Base-by-base conservation (phyloP, 1,284 basidiomycete species). In the Sporisorium iseilematis-ciliati region DNA sequence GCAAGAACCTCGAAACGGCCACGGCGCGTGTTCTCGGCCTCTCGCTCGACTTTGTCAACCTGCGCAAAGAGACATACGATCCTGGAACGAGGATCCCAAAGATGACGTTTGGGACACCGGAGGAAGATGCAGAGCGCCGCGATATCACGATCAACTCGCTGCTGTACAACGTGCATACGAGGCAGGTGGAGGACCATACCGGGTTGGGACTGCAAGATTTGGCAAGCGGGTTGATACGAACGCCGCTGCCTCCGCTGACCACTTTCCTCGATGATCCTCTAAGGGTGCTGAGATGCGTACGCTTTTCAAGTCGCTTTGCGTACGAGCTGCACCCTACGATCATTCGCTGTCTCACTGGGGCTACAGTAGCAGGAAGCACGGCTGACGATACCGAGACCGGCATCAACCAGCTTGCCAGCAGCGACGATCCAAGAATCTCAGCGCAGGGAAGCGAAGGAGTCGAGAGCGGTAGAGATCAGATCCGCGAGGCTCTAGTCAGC, bases 1-100 rank as follows among this genome's bases (percentile, higher is more conserved):
- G 93, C 60, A 99, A 99, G 86, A 97, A 98, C 86, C 89, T 99
- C 38, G 96, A 99, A 86, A 98, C 97, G 0, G 96, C 95, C 0
- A 92, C 92, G n/a, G 92, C 94, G 33, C 90, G 89, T 33, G 88
- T 99, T 26, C 88, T 94, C 53, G 95, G 90, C 3, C 87, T 93
- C 50, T 93, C 95, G 65, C 88, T 99, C 57, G 97, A 99, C 86
- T 92, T 98, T 80, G 97, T 99, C 12, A 98, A 98, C 82, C 87
- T 99, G 51, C 88, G 97, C 64, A 97, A 98, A 85, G 94, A 92
- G 76, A 81, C 83, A n/a, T 99, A 99, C 86, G 90, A 93, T 0
- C 89, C 90, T 41, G 89, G 90, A 55, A 95, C 92, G 84, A 89
- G 97, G 2, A 99, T 99, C 58, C 97, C 97, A 0, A 92, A 91